Evolutionary conservation across 306 rosid species (phyloP).

Genomic region (Trifolium pratense): DNA sequence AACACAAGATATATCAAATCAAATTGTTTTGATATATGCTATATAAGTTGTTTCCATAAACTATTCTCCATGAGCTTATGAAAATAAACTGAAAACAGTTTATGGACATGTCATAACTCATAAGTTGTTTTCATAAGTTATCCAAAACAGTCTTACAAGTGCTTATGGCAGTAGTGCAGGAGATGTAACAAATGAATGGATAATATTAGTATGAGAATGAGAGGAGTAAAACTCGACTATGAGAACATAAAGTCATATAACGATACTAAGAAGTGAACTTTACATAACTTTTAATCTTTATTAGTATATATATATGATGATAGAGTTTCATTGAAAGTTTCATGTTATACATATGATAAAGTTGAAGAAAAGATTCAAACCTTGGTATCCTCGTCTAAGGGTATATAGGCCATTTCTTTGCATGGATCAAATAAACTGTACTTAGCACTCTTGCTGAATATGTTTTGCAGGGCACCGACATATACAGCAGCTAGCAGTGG

Average conservation of each 20-base stretch:
- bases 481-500: constrained; percentile 99
- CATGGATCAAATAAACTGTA: constrained; percentile 98
- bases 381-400: constrained; percentile 97
- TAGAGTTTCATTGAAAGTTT: constrained; percentile 14
- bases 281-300: background rate
- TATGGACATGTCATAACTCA: background rate
- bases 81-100: background rate
- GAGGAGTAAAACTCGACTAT: background rate
- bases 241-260: background rate
- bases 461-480: constrained; percentile 99
- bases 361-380: constrained; percentile 48
- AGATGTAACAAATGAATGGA: background rate
- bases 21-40: no score
- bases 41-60: background rate
- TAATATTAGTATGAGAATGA: background rate
- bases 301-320: background rate
- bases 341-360: background rate
- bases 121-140: background rate
- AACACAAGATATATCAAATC: no score
- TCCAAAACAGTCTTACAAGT: background rate
- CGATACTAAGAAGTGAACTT: background rate
- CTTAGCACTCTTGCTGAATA: constrained; percentile 99
- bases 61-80: background rate
- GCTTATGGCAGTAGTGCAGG: background rate
- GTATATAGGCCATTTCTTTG: constrained; percentile 99